phyloP scores from a whole-genome alignment of 2,329 filamentous ascomycete genomes.

The Fusarium tanahbumbuense region DNA sequence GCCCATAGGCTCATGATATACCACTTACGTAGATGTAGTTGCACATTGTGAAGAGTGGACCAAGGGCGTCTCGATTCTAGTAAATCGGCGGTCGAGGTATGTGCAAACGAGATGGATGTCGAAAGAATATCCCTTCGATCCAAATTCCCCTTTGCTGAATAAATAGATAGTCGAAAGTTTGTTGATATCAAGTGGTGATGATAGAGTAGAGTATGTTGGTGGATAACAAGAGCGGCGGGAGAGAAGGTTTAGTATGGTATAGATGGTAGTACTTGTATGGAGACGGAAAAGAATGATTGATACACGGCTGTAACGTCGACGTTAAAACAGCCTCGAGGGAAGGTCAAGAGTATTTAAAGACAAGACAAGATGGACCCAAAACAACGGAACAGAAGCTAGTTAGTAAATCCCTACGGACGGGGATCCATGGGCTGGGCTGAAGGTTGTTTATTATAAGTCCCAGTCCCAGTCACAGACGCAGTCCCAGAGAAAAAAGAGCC shows the following conservation, averaged over 20 bases:
- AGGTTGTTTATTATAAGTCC: slow-evolving; percentile 44
- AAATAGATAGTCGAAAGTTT: background rate
- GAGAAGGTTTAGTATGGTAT: slow-evolving; percentile 10
- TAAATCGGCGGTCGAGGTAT: slow-evolving; percentile 3
- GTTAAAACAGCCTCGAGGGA: slow-evolving; percentile 28
- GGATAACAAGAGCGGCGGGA: slow-evolving; percentile 19
- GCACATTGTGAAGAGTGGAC: slow-evolving; percentile 55
- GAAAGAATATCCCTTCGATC: background rate
- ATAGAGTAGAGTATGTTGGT: slow-evolving; percentile 1
- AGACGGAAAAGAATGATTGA: slow-evolving; percentile 7
- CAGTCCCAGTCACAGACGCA: slow-evolving; percentile 18
- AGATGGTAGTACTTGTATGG: background rate
- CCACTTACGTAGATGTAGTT: slow-evolving; percentile 62
- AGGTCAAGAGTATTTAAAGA: slow-evolving; percentile 43
- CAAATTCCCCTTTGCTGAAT: background rate
- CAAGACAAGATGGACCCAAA: slow-evolving; percentile 41
- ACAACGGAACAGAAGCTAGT: slow-evolving; percentile 38
- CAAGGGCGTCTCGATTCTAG: slow-evolving; percentile 6
- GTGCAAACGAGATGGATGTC: background rate
- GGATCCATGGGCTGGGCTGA: slow-evolving; percentile 35
- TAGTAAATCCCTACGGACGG: slow-evolving; percentile 36
- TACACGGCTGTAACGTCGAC: slow-evolving; percentile 23
- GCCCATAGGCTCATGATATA: background rate
- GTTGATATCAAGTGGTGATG: slow-evolving; percentile 17
- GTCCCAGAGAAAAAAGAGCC: background rate